These are phyloP conservation scores for Calonectria pteridis DNA, from an alignment of 2,329 filamentous ascomycete genomes.

Conservation along the genomic window DNA sequence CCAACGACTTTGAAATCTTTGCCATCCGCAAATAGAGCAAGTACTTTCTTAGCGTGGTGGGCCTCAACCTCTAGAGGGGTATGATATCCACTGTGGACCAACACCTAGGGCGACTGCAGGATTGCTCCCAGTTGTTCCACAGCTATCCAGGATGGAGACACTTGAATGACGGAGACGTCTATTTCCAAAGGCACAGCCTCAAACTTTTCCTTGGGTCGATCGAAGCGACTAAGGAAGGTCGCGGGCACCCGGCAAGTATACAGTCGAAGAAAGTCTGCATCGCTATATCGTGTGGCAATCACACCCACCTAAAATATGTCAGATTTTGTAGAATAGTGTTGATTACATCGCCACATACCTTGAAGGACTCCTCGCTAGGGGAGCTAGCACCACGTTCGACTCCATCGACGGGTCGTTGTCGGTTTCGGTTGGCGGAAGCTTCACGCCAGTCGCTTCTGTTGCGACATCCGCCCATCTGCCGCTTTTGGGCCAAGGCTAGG, in stretches of 20 bases:
- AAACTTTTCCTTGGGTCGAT: background rate
- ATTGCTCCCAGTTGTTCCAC: background rate
- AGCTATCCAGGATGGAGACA: background rate
- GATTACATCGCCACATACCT: background rate
- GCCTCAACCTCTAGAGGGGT: too few species aligned
- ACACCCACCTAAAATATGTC: background rate
- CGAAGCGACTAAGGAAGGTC: background rate
- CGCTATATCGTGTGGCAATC: background rate
- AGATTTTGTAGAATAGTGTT: background rate
- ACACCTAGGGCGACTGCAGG: background rate
- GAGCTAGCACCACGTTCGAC: background rate
- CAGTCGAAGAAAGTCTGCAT: background rate
- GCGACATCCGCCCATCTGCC: background rate
- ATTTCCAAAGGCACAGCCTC: background rate
- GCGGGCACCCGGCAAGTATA: background rate
- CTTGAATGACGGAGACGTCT: background rate
- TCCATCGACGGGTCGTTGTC: background rate
- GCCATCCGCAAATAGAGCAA: too few species aligned
- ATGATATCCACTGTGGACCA: too few species aligned
- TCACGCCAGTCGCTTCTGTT: background rate
- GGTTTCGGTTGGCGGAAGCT: background rate
- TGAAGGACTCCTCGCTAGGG: background rate
- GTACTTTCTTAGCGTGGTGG: too few species aligned
- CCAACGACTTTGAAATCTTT: too few species aligned
- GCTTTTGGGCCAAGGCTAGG: background rate